Conservation (phyloP, 495 filamentous ascomycete species). For the Annulohypoxylon nitens region DNA sequence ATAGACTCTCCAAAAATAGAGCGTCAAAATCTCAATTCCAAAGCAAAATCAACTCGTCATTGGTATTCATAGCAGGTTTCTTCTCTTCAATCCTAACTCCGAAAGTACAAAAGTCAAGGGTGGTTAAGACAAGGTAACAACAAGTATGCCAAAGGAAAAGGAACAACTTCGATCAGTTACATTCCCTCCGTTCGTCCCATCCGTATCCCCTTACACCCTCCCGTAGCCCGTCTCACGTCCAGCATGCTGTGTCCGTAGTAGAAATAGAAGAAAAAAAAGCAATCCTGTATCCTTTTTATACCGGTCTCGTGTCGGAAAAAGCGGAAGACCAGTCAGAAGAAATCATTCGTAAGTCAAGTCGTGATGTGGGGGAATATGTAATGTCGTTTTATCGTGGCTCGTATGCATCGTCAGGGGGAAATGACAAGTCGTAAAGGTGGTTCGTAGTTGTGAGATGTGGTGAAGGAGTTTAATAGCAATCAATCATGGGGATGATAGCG, state of each 20-base stretch:
- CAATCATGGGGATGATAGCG: neutral
- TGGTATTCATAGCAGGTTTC: conserved; percentile 23
- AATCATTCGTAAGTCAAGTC: conserved; percentile 25
- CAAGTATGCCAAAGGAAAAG: conserved; percentile 9
- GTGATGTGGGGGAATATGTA: conserved; percentile 36
- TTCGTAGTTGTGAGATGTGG: conserved; percentile 1
- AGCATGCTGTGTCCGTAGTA: conserved; percentile 12
- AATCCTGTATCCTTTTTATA: conserved; percentile 29
- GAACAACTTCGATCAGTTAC: conserved; percentile 15
- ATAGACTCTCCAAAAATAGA: neutral
- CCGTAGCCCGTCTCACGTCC: neutral
- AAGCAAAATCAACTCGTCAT: conserved; percentile 4
- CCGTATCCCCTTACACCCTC: neutral
- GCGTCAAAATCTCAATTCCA: neutral
- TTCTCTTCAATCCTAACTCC: conserved; percentile 5
- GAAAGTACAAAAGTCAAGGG: neutral
- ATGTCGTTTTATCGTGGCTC: conserved; percentile 41
- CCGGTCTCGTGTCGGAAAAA: conserved; percentile 24
- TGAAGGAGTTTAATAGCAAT: neutral
- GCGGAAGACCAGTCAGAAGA: conserved; percentile 12
- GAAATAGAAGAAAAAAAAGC: conserved; percentile 5
- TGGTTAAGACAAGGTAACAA: no score
- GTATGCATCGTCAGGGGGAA: conserved; percentile 42
- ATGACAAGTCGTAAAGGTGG: conserved; percentile 21
- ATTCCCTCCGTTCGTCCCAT: neutral